phyloP scores from a whole-genome alignment of 2,329 filamentous ascomycete species.

The Nakataea oryzae region DNA sequence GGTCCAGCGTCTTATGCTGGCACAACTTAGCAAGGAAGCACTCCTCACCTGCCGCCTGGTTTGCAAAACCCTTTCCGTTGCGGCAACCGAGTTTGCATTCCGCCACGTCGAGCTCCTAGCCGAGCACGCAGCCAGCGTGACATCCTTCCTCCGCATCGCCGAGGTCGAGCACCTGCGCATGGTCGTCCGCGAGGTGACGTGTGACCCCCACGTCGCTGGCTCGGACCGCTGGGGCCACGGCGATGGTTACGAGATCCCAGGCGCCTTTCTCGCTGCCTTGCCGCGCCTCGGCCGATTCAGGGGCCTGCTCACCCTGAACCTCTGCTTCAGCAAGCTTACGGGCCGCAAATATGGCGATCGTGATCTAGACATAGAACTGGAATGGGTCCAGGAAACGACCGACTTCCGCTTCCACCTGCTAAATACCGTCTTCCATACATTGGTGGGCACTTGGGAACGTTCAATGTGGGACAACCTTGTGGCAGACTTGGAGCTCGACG shows the following conservation, averaged over 20 bases:
- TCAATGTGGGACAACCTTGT: background rate
- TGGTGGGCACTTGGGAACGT: background rate
- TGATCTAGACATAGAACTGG: no score
- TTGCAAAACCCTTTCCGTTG: no score
- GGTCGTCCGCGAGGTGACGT: background rate
- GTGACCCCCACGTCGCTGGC: background rate
- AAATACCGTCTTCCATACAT: background rate
- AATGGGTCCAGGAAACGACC: background rate
- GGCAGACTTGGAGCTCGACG: background rate
- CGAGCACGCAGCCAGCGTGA: background rate
- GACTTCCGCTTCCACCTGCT: background rate
- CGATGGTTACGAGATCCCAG: background rate
- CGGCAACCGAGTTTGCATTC: background rate
- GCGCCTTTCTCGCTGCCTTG: background rate
- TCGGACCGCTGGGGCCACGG: no score
- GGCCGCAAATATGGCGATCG: background rate
- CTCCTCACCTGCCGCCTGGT: background rate
- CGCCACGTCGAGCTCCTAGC: background rate
- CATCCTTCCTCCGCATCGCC: background rate
- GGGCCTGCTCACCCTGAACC: background rate
- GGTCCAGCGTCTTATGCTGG: background rate
- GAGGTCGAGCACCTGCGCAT: background rate
- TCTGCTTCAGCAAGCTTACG: constrained; percentile 2
- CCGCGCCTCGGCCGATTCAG: constrained; percentile 3
- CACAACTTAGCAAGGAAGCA: background rate